Evolutionary conservation across 1,284 basidiomycete genomes (phyloP).

Genomic region (Uromyces viciae-fabae): DNA sequence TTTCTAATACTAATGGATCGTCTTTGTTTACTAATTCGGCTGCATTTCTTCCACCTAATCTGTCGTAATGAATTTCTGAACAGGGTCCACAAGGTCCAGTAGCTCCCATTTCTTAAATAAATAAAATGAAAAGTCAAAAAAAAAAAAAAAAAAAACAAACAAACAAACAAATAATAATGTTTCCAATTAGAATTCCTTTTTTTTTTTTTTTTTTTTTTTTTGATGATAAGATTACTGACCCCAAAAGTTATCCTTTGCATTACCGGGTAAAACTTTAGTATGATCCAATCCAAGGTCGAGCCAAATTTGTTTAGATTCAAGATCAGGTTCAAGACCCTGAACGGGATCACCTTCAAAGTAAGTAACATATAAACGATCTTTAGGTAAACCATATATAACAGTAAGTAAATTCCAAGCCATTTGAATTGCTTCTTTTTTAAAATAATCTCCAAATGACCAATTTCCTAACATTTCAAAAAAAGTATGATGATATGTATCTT

Average conservation of each 20-base stretch:
- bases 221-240: constrained; percentile 15
- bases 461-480: constrained; percentile 45
- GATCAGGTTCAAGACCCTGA: constrained; percentile 27
- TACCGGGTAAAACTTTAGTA: constrained; percentile 28
- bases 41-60: constrained; percentile 40
- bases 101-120: constrained; percentile 36
- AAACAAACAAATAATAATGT: neutral
- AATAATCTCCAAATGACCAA: constrained; percentile 45
- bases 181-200: no score
- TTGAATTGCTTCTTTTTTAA: constrained; percentile 26
- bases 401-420: constrained; percentile 39
- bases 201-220: no score
- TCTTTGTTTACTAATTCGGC: constrained; percentile 38
- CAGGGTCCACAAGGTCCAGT: constrained; percentile 44
- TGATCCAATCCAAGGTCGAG: constrained; percentile 25
- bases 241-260: constrained; percentile 45
- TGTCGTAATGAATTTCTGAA: constrained; percentile 45
- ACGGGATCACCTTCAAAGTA: constrained; percentile 34
- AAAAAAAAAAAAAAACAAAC: constrained; percentile 8
- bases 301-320: constrained; percentile 42
- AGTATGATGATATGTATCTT: constrained; percentile 44
- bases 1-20: constrained; percentile 40
- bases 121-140: neutral
- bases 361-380: constrained; percentile 42
- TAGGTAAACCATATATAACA: constrained; percentile 19